Conservation (phyloP, 208 protist genomes). For the Leishmania tropica region DNA sequence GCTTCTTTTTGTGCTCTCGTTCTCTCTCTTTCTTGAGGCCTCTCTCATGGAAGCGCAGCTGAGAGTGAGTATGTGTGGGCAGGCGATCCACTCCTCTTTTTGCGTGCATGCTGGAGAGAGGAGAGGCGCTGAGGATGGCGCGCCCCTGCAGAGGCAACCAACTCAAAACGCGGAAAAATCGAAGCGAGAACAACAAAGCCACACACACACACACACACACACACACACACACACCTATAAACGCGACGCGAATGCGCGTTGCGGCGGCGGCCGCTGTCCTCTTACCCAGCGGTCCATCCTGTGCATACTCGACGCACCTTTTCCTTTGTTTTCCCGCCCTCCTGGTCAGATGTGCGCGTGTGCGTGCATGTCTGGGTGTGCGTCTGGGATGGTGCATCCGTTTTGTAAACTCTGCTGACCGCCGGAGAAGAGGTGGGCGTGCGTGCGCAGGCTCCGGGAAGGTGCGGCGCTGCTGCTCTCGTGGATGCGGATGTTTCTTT, state of each 20-base stretch:
- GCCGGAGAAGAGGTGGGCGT: neutral
- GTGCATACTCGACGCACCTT: neutral
- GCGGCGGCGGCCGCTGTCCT: neutral
- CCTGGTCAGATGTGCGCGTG: neutral
- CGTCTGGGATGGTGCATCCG: neutral
- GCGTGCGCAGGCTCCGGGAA: neutral
- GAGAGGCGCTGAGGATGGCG: neutral
- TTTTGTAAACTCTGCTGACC: neutral
- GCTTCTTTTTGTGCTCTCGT: neutral
- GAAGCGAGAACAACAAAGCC: neutral
- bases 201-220: neutral
- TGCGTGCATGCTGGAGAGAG: neutral
- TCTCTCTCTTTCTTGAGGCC: neutral
- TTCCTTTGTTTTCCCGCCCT: neutral
- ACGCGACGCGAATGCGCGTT: neutral
- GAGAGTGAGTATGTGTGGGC: neutral
- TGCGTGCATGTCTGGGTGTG: neutral
- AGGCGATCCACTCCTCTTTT: neutral
- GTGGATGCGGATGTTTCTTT: neutral
- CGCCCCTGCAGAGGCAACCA: neutral
- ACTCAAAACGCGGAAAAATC: neutral
- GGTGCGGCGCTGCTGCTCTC: neutral
- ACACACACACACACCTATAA: neutral
- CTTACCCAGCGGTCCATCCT: no score
- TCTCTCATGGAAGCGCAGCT: neutral